Evolutionary conservation across 2,329 filamentous ascomycete genomes (phyloP), one percentile per base, ranked within the genome.

Genomic region (Trichoderma arundinaceum): DNA sequence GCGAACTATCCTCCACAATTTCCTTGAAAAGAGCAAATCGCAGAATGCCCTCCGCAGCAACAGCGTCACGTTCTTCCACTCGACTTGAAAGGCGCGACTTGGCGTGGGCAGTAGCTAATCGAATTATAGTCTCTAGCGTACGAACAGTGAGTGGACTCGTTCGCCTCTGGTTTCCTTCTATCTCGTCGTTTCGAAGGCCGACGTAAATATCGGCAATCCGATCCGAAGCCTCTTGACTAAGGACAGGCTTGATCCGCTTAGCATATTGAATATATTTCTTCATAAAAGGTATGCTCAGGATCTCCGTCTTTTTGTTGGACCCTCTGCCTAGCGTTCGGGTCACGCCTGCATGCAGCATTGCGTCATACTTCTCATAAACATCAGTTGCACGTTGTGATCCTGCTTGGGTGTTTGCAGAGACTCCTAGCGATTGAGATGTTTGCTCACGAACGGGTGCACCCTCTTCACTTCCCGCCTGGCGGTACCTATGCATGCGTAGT

Each of bases 181-280:
- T 89, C 75, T 98, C 94, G 72, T 99, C 95, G 76, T 99, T 99
- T 70, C 95, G 88, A 19, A 99, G 84, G 9, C 92, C 91, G 41
- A 96, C 95, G 76, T 98, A 99, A 15, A 94, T 91, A 38, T 92
- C 87, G 43, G 94, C 89, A 73, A 99, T 96, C 69, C 96, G 92
- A 71, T 97, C 92, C 10, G 93, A 92, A 6, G 95, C 94, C 51
- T 92, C 92, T 74, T 95, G 92, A 0, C 94, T 97, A 68, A 99
- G 82, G 46, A 96, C 83, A 0, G 95, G 95, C 84, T 93, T 96
- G 74, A 97, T 86, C 74, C 95, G 85, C 82, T 99, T 99, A 69
- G 95, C 93, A 77, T 99, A 99, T 76, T 99, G 95, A 52, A 99
- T 96, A 78, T 97, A 99, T 80, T 99, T 99, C 82, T 99, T 99